phyloP scores from a whole-genome alignment of 2,329 filamentous ascomycete genomes.

The Pyricularia sp. region DNA sequence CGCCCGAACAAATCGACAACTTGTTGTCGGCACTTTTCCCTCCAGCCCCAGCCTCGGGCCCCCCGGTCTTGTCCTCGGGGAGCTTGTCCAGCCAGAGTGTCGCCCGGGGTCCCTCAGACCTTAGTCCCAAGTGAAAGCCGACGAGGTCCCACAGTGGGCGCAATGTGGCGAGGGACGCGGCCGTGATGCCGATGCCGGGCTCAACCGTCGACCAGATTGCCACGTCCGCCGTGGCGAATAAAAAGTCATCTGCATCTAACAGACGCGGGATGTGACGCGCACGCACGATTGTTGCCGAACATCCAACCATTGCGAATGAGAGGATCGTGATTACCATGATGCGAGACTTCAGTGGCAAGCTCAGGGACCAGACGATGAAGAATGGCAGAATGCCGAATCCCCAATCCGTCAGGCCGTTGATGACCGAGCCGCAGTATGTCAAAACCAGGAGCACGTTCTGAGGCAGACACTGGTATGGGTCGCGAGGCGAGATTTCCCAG shows the following conservation, averaged over 20 bases:
- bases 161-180: constrained; percentile 29
- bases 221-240: constrained; percentile 31
- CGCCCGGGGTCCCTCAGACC: background rate
- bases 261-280: constrained; percentile 29
- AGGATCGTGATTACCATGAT: constrained; percentile 20
- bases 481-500: constrained; percentile 22
- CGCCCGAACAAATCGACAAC: background rate
- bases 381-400: constrained; percentile 28
- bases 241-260: constrained; percentile 27
- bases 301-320: constrained; percentile 19
- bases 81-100: background rate
- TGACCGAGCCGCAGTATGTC: constrained; percentile 27
- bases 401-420: constrained; percentile 30
- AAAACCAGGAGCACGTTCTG: background rate
- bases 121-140: background rate
- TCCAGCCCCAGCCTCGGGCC: background rate
- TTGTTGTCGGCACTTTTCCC: background rate
- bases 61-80: background rate
- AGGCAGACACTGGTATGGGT: constrained; percentile 14
- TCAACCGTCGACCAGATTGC: constrained; percentile 37
- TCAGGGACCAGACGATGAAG: constrained; percentile 29
- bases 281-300: constrained; percentile 31
- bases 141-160: constrained; percentile 19
- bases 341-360: constrained; percentile 6
- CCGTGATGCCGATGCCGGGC: constrained; percentile 30